Evolutionary conservation across 805 yeast species (phyloP).

Genomic region (Sugiyamaella marilandica): DNA sequence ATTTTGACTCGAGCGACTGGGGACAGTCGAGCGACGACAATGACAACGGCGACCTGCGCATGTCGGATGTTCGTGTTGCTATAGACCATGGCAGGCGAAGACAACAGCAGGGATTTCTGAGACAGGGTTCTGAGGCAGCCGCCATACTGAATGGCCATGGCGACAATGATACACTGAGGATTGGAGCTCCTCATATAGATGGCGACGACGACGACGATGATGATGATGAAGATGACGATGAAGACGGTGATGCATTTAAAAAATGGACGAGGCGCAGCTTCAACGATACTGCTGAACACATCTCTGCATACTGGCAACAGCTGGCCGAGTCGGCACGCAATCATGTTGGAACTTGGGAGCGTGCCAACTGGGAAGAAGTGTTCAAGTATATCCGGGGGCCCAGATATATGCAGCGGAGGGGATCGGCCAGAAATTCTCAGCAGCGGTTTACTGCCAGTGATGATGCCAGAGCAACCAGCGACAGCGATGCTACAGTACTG

Average conservation of each 20-base stretch:
- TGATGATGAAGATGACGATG: not conserved
- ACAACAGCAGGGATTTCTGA: not conserved
- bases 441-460: not conserved
- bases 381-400: conserved; percentile 14
- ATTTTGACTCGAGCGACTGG: conserved; percentile 23
- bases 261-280: conserved; percentile 1
- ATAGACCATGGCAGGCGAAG: not conserved
- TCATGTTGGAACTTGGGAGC: conserved; percentile 14
- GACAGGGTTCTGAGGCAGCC: not conserved
- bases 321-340: conserved; percentile 19
- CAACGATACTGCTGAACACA: conserved; percentile 17
- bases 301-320: conserved; percentile 16
- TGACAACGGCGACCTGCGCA: conserved; percentile 16
- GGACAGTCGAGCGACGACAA: not conserved
- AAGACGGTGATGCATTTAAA: not conserved
- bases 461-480: conserved; percentile 11
- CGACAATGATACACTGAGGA: not conserved
- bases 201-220: not conserved
- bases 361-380: conserved; percentile 22
- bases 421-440: not conserved
- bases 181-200: not conserved
- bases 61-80: conserved; percentile 9
- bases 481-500: conserved; percentile 19
- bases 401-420: not conserved
- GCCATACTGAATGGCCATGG: not conserved